Percentiles rank a stretch among this genome's conserved stretches.
Evolutionary conservation across 2,329 filamentous ascomycete species (phyloP).

Genomic region (Fusarium sp.): DNA sequence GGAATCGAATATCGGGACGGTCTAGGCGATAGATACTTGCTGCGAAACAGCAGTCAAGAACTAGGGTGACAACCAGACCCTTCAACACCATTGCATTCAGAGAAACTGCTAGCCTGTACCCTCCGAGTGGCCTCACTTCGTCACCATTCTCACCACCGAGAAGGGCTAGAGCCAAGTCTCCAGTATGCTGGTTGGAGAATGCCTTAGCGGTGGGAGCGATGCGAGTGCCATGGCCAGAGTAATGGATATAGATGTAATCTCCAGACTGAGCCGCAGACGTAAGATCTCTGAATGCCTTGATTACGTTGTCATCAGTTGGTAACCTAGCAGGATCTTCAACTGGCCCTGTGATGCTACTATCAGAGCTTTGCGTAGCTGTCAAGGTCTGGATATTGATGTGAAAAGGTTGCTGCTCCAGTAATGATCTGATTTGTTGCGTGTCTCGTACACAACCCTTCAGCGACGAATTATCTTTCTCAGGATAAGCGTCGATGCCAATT

Average conservation of each 20-base stretch:
- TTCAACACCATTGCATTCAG: slow-evolving; percentile 13
- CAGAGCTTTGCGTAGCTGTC: not conserved
- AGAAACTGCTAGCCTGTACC: not conserved
- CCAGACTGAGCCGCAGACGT: not conserved
- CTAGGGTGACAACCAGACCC: slow-evolving; percentile 19
- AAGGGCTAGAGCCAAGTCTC: slow-evolving; percentile 17
- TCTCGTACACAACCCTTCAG: slow-evolving; percentile 21
- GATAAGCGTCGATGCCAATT: slow-evolving; percentile 21
- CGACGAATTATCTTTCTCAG: not conserved
- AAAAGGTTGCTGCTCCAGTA: not conserved
- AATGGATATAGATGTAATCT: slow-evolving; percentile 10
- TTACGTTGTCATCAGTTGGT: not conserved
- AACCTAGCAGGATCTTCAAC: not conserved
- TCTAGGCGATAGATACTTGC: slow-evolving; percentile 11
- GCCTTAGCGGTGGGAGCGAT: not conserved
- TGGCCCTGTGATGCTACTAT: not conserved
- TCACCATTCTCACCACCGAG: not conserved
- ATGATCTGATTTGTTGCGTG: not conserved
- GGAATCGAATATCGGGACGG: not conserved
- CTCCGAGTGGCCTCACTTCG: not conserved
- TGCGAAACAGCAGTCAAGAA: slow-evolving; percentile 35
- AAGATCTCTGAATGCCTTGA: not conserved
- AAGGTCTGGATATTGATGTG: not conserved
- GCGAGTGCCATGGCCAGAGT: slow-evolving; percentile 8
- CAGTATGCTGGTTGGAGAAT: not conserved